phyloP scores from a whole-genome alignment of 2,329 filamentous ascomycete genomes.

The Mycogone perniciosa region DNA sequence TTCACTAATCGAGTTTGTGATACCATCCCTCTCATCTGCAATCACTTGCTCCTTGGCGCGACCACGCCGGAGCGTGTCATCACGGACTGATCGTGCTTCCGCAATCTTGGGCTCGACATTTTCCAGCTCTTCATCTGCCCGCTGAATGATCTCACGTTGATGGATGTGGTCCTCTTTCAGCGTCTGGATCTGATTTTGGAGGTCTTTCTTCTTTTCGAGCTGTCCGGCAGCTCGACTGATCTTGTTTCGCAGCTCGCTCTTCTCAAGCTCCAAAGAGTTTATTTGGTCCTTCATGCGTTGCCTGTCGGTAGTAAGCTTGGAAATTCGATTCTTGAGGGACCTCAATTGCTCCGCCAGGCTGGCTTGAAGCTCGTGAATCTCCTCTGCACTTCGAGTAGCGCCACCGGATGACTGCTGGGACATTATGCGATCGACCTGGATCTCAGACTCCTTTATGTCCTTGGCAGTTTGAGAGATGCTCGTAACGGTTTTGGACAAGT shows the following conservation, averaged over 20 bases:
- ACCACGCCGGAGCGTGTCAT: conserved; percentile 68
- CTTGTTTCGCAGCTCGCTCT: conserved; percentile 67
- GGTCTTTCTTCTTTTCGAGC: conserved; percentile 71
- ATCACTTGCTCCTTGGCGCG: conserved; percentile 66
- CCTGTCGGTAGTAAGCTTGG: conserved; percentile 61
- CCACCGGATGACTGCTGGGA: conserved; percentile 67
- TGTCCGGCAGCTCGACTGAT: conserved; percentile 65
- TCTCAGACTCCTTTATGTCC: conserved; percentile 65
- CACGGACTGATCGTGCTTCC: conserved; percentile 67
- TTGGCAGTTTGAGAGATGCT: conserved; percentile 66
- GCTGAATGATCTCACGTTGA: conserved; percentile 63
- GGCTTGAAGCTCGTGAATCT: conserved; percentile 73
- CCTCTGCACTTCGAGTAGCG: conserved; percentile 64
- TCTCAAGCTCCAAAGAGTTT: conserved; percentile 66
- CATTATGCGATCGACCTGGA: conserved; percentile 67
- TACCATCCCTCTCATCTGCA: conserved; percentile 61
- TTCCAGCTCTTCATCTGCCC: conserved; percentile 67
- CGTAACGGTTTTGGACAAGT: conserved; percentile 66
- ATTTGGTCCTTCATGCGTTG: conserved; percentile 65
- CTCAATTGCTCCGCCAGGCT: conserved; percentile 61
- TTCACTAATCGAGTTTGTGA: conserved; percentile 70
- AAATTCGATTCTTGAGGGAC: conserved; percentile 54
- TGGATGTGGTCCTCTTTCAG: conserved; percentile 61
- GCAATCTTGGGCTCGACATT: conserved; percentile 68
- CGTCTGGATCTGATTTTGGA: conserved; percentile 66